Evolutionary conservation across 345 rosid genomes (phyloP).

Genomic region (Moricandia moricandioides): DNA sequence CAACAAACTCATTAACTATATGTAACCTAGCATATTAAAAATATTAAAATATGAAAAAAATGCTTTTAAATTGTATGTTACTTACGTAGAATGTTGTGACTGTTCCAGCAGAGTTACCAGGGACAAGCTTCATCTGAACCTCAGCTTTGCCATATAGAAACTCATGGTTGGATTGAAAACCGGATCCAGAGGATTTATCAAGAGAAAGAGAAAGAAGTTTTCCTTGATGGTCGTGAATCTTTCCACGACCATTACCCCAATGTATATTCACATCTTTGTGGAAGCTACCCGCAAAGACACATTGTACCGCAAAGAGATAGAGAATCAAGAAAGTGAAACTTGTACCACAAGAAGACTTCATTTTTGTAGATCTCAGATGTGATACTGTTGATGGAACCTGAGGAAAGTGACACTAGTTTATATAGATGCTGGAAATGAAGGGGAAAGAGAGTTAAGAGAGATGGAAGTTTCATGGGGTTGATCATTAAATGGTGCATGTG

Average conservation of each 20-base stretch:
- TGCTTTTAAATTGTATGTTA: background rate
- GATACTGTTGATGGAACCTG: slow-evolving; percentile 14
- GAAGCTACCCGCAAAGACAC: slow-evolving; percentile 43
- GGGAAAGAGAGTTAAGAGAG: background rate
- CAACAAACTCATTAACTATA: background rate
- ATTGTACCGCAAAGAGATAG: slow-evolving; percentile 13
- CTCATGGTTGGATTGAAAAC: slow-evolving; percentile 54
- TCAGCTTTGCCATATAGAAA: slow-evolving; percentile 50
- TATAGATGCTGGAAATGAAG: slow-evolving; percentile 20
- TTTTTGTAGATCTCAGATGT: slow-evolving; percentile 26
- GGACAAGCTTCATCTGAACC: slow-evolving; percentile 58
- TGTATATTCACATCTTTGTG: slow-evolving; percentile 44
- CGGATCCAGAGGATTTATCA: slow-evolving; percentile 59
- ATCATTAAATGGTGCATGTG: slow-evolving; percentile 28
- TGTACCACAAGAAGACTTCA: slow-evolving; percentile 23
- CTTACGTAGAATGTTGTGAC: slow-evolving; percentile 55
- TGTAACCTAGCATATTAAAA: background rate
- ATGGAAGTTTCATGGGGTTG: slow-evolving; percentile 25
- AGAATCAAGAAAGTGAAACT: slow-evolving; percentile 18
- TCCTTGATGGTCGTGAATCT: slow-evolving; percentile 47
- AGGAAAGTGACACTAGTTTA: slow-evolving; percentile 19
- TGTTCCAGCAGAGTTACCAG: slow-evolving; percentile 61
- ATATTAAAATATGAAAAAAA: background rate
- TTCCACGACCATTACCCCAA: slow-evolving; percentile 68
- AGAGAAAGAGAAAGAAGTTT: slow-evolving; percentile 58